Base-by-base conservation (phyloP, 2,329 filamentous ascomycete species). In the Diaporthe humulicola region DNA sequence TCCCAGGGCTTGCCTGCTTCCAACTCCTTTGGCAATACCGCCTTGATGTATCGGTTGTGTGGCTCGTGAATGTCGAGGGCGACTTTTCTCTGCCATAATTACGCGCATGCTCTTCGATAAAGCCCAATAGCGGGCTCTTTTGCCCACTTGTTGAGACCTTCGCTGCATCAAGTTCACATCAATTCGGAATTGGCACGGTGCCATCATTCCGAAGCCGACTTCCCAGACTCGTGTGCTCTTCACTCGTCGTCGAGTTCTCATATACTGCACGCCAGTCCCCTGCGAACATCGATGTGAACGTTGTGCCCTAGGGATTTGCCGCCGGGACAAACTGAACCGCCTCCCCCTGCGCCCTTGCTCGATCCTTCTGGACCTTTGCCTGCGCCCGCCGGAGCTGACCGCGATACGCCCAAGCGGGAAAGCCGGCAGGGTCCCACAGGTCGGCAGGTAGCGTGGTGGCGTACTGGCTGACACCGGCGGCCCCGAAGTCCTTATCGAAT, bases 401-500 rank as follows among this genome's bases (percentile, higher is more conserved):
- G 73, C 86, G 86, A 75, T 85, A 90, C 1, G 90, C 90, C 83
- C 86, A 87, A 14, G 86, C 83, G 0, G 91, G 91, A 76, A 93
- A 90, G 5, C 79, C 85, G 2, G 80, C 80, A 1, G 91, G 90
- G 77, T 93, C 86, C 90, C 91, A 93, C 8, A 92, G 77, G 4
- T 89, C 87, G 2, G 82, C 79, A 1, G 87, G 80, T 60, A 93
- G 80, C 2, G 92, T 92, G 9, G 92, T 94, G 42, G 86, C 87
- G 82, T 96, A 95, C 83, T 94, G 92, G 33, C 87, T 88, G 67
- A 86, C 84, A 4, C 77, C 81, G 48, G 84, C 81, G 48, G 84
- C 85, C 30, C 91, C 86, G 4, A 78, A 81, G 14, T 28, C 66
- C 2, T 75, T 82, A 57, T 81, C 81, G 61, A 87, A 79, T 30